Evolutionary conservation across 495 filamentous ascomycete genomes (phyloP).

Genomic region (Rhizodiscina lignyota): DNA sequence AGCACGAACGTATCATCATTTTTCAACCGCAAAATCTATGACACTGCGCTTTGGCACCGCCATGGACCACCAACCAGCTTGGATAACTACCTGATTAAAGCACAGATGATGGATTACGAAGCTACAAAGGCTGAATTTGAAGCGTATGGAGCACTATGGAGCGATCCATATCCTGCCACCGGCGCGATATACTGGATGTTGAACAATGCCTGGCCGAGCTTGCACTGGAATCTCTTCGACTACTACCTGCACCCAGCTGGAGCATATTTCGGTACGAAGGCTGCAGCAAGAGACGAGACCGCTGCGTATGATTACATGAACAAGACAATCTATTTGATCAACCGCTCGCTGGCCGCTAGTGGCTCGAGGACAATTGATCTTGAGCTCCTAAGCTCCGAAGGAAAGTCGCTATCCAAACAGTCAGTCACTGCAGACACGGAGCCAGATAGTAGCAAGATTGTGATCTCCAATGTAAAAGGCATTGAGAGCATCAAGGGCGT

Average conservation of each 20-base stretch:
- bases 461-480: constrained; percentile 12
- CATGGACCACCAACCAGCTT: too few species aligned
- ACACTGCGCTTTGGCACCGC: too few species aligned
- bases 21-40: constrained; percentile 37
- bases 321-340: constrained; percentile 36
- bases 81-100: too few species aligned
- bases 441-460: constrained; percentile 18
- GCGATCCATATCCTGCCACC: constrained; percentile 34
- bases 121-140: constrained; percentile 45
- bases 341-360: constrained; percentile 28
- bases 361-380: constrained; percentile 29
- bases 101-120: constrained; percentile 52
- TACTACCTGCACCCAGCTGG: constrained; percentile 43
- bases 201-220: constrained; percentile 45
- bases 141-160: constrained; percentile 34
- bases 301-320: constrained; percentile 37
- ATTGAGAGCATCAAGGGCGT: constrained; percentile 24
- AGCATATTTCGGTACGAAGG: constrained; percentile 42
- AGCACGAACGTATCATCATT: constrained; percentile 35
- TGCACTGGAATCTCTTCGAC: constrained; percentile 53
- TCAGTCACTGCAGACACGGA: constrained; percentile 6
- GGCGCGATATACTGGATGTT: constrained; percentile 56
- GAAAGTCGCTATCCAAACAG: constrained; percentile 21
- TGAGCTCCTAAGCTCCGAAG: constrained; percentile 31
- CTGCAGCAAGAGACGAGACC: constrained; percentile 34